Evolutionary conservation across 106 monocot genomes (phyloP).

Genomic region (Narthecium ossifragum): DNA sequence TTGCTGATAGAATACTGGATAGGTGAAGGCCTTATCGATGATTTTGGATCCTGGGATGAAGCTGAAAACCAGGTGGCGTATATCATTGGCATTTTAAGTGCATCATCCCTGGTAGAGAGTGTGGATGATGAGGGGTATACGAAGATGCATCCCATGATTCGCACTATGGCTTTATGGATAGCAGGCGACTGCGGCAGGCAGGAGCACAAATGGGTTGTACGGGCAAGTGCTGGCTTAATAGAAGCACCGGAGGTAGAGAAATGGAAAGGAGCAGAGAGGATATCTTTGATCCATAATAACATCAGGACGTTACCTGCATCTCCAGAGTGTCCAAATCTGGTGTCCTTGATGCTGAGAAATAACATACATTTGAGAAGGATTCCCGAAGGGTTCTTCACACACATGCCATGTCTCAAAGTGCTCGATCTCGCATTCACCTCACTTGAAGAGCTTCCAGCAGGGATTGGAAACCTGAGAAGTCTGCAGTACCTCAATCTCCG

Average conservation of each 20-base stretch:
- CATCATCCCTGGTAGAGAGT: neutral
- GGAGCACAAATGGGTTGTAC: neutral
- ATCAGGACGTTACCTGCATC: neutral
- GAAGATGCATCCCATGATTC: neutral
- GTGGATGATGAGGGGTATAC: neutral
- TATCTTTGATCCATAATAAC: neutral
- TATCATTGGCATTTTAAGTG: neutral
- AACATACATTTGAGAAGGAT: neutral
- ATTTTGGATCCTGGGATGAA: no score
- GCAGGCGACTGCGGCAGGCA: neutral
- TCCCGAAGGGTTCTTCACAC: neutral
- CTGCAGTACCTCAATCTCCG: neutral
- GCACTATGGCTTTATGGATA: neutral
- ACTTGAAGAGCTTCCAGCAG: neutral
- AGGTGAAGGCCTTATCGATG: conserved; percentile 34
- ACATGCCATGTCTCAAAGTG: neutral
- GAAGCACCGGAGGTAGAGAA: neutral
- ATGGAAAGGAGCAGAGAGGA: neutral
- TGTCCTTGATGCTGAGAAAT: neutral
- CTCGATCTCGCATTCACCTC: neutral
- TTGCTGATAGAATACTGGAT: conserved; percentile 26
- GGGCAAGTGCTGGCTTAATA: neutral
- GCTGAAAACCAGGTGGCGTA: no score
- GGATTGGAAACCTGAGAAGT: neutral
- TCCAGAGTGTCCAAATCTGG: neutral